Evolutionary conservation across 371 early-diverging fungal species (phyloP).

Genomic region (Mortierella sp.): DNA sequence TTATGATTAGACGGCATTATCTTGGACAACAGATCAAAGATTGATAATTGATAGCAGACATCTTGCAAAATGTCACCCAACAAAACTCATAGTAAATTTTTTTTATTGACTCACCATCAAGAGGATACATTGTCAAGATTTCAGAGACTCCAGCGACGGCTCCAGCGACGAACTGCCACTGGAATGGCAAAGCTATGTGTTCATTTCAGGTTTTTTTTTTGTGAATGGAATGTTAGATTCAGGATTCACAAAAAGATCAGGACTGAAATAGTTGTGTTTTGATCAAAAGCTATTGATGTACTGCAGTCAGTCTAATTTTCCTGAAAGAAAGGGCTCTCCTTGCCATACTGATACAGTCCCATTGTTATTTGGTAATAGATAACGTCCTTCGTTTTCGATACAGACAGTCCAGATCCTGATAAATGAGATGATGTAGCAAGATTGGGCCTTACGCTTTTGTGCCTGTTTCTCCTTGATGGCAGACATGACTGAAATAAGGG

Average conservation of each 20-base stretch:
- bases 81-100: neutral
- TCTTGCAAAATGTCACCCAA: constrained; percentile 4
- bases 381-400: neutral
- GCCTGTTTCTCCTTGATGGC: constrained; percentile 37
- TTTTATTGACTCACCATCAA: constrained; percentile 82
- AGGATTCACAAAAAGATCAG: neutral
- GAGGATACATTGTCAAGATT: constrained; percentile 97
- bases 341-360: no score
- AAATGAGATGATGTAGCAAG: neutral
- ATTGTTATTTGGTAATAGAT: no score
- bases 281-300: no score
- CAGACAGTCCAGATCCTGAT: neutral
- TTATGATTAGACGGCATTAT: neutral
- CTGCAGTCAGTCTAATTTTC: no score
- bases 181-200: constrained; percentile 91
- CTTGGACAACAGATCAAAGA: neutral
- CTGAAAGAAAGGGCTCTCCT: no score
- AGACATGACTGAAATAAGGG: constrained; percentile 16
- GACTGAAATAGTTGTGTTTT: no score
- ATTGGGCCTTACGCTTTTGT: constrained; percentile 49
- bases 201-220: neutral
- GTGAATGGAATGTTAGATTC: neutral
- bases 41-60: constrained; percentile 6
- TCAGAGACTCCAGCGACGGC: constrained; percentile 97
- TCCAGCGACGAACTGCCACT: constrained; percentile 91